These are phyloP conservation scores for Scopulariopsis brevicaulis DNA, from an alignment of 2,329 filamentous ascomycete genomes.

Conservation along the genomic window DNA sequence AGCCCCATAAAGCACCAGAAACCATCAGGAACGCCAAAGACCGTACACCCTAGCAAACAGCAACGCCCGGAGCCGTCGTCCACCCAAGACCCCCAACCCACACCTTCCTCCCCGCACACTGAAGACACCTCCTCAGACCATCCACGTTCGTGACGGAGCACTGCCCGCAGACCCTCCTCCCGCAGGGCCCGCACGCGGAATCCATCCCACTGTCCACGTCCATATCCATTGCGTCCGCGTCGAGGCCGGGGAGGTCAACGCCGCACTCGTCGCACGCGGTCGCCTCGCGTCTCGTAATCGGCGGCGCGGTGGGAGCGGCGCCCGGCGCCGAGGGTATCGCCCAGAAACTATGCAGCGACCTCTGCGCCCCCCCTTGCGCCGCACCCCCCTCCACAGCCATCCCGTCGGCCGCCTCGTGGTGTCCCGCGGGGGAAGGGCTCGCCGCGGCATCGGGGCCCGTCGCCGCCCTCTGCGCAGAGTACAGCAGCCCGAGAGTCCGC, in stretches of 20 bases:
- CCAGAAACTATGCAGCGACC: slow-evolving; percentile 51
- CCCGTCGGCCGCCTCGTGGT: neutral
- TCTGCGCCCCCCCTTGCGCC: slow-evolving; percentile 22
- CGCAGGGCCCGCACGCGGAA: slow-evolving; percentile 34
- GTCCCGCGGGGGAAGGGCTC: slow-evolving; percentile 3
- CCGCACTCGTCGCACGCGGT: slow-evolving; percentile 45
- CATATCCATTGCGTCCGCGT: slow-evolving; percentile 24
- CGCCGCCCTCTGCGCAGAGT: slow-evolving; percentile 40
- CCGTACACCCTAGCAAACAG: slow-evolving; percentile 11
- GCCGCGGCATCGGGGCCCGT: slow-evolving; percentile 8
- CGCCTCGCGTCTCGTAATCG: neutral
- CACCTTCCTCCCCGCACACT: slow-evolving; percentile 31
- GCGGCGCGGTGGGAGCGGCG: slow-evolving; percentile 13
- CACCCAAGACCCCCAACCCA: slow-evolving; percentile 10
- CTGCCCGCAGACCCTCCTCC: slow-evolving; percentile 44
- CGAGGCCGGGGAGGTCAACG: slow-evolving; percentile 11
- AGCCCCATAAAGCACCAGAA: neutral
- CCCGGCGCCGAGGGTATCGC: slow-evolving; percentile 30
- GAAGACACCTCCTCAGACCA: slow-evolving; percentile 38
- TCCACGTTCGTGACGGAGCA: slow-evolving; percentile 49
- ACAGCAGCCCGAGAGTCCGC: slow-evolving; percentile 46
- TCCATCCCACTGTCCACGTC: slow-evolving; percentile 18
- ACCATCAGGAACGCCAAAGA: neutral
- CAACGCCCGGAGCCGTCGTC: slow-evolving; percentile 8
- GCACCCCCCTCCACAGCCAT: neutral